Evolutionary conservation across 2,329 filamentous ascomycete species (phyloP), one percentile per base, ranked within the genome.

Genomic region (Akanthomyces dipterigenus): DNA sequence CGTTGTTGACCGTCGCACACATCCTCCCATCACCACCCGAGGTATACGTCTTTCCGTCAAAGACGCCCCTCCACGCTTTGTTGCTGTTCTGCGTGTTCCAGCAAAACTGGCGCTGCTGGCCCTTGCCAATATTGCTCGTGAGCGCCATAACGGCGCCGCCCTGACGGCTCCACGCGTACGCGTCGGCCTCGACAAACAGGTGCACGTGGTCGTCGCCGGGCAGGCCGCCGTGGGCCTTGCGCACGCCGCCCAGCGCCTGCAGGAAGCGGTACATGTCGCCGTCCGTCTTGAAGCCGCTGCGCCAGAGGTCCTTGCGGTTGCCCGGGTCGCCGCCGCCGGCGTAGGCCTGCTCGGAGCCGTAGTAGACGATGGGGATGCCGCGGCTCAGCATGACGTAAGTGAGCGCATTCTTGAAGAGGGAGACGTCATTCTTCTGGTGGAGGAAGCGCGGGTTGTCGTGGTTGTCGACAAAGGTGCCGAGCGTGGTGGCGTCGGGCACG

Each of bases 281-380:
- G 5, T 72, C 65, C 1, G 75, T 80, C 63, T 75, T 67, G 70
- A 80, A 87, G 7, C 72, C 72, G 12, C 79, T 81, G 12, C 78
- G 70, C 85, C 84, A 87, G 46, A 82, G 74, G 8, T 83, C 81
- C 67, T 86, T 83, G n/a, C 83, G 81, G 66, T 81, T 80, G 55
- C 76, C 77, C 0, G 77, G 72, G 9, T 82, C 82, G 50, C 72
- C 72, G 42, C 70, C 75, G n/a, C 76, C 77, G 2, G 75, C 69
- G 68, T 80, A 85, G 63, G 81, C 82, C 67, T 88, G 86, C 71
- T 88, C 86, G 63, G 86, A 83, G 31, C 86, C 86, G 65, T 87
- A 80, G 71, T 88, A 89, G 38, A 88, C 77, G 60, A 87, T 83
- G 1, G 85, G 85, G 43, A 88, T 82, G 22, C 86, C 86, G 60